Evolutionary conservation across 1,284 basidiomycete genomes (phyloP), one percentile per base, ranked within the genome.

Genomic region (Xerocomus minutiporus): DNA sequence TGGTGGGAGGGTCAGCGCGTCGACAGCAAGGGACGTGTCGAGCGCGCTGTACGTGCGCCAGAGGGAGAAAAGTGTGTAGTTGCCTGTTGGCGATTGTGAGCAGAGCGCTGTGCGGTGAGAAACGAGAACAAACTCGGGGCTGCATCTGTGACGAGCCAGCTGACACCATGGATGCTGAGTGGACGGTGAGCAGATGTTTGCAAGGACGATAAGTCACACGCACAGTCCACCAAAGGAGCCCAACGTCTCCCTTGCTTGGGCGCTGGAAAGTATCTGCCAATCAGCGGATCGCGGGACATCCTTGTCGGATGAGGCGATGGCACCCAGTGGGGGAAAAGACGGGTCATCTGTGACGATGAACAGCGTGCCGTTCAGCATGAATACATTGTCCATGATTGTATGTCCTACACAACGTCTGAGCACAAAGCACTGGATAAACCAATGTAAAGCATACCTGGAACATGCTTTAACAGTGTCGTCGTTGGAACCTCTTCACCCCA

Each of bases 21-120:
- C 81, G 15, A 73, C 69, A 0, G 75, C 73, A 57, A 87, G 82
- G 23, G 75, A 71, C 2, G 71, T 69, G 59, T 86, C 80, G 38
- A 93, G 78, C 0, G 84, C 78, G 51, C 82, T 80, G 66, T 94
- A 90, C 0, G 84, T 83, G 35, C 88, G 80, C 84, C 88, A 91
- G 29, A 94, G 74, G 4, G 89, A 82, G 46, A 92, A 79, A 29
- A 94, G 74, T 0, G 89, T 87, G 50, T 88, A 83, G 49, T 84
- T 82, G 63, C 84, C 84, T 80, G 60, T 46, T 44, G 40, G 42
- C 3, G 15, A 1, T 36, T 23, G 46, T 58, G 29, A 56, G 47
- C 39, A 51, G 50, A 25, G 36, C n/a, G 15, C 1, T 11, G 13
- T 32, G 11, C 8, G 17, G 40, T 7, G 28, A 46, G 42, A 39